Conservation (phyloP, 768 basidiomycete species). For the Tulasnella sp. region DNA sequence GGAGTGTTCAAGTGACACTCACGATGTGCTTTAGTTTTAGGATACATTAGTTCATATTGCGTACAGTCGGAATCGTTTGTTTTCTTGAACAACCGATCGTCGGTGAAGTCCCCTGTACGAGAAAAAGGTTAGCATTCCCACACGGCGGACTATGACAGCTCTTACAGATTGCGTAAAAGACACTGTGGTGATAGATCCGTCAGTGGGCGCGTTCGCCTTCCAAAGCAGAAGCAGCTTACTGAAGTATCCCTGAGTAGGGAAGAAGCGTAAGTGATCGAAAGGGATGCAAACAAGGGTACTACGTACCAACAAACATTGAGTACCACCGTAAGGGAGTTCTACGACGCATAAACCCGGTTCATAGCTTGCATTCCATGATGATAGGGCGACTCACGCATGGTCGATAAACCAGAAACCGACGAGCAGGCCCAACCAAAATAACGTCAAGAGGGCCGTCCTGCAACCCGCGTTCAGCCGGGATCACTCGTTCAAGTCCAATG, state of each 20-base stretch:
- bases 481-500: background rate
- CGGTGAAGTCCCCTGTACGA: slow-evolving; percentile 72
- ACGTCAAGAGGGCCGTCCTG: slow-evolving; percentile 76
- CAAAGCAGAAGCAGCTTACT: slow-evolving; percentile 35
- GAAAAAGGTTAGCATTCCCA: slow-evolving; percentile 4
- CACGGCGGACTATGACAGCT: slow-evolving; percentile 11
- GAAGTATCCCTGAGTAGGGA: slow-evolving; percentile 42
- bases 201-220: slow-evolving; percentile 21
- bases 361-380: slow-evolving; percentile 6
- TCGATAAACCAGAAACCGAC: slow-evolving; percentile 94
- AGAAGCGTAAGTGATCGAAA: slow-evolving; percentile 4
- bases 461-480: background rate
- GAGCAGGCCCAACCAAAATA: slow-evolving; percentile 71
- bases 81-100: slow-evolving; percentile 92
- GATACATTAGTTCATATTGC: slow-evolving; percentile 70
- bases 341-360: slow-evolving; percentile 3
- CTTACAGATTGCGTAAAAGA: slow-evolving; percentile 80
- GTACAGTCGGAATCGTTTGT: slow-evolving; percentile 87
- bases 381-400: slow-evolving; percentile 51
- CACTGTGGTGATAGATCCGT: slow-evolving; percentile 30
- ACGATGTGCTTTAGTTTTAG: slow-evolving; percentile 61
- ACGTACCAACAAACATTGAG: slow-evolving; percentile 55
- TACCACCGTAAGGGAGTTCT: slow-evolving; percentile 78
- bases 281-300: background rate
- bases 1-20: slow-evolving; percentile 21